These are phyloP conservation scores for Chiua virens DNA, from an alignment of 768 basidiomycete genomes.

Conservation along the genomic window DNA sequence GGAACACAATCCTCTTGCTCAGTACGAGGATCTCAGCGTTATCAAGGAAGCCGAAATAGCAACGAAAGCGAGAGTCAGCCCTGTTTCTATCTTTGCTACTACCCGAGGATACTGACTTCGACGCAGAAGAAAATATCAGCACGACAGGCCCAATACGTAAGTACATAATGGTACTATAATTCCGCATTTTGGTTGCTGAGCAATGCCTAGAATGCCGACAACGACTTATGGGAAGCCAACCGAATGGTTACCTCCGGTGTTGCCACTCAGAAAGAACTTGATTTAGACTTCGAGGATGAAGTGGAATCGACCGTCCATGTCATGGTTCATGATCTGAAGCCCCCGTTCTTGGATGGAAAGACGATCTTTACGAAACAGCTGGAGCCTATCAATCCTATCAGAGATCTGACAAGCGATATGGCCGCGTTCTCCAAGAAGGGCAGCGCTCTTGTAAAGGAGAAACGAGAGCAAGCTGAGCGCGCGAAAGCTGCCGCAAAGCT, in stretches of 20 bases:
- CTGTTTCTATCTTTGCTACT: not conserved
- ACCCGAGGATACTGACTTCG: conserved; percentile 15
- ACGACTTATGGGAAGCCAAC: conserved; percentile 98
- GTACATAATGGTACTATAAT: conserved; percentile 26
- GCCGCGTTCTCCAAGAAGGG: conserved; percentile 97
- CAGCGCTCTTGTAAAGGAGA: conserved; percentile 91
- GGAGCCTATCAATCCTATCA: conserved; percentile 95
- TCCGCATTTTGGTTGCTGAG: conserved; percentile 15
- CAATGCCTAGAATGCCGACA: conserved; percentile 81
- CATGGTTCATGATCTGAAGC: conserved; percentile 95
- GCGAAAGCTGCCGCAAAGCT: conserved; percentile 96
- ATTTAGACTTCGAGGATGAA: conserved; percentile 96
- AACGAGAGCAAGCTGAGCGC: conserved; percentile 93
- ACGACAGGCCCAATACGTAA: conserved; percentile 91
- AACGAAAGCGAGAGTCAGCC: conserved; percentile 67
- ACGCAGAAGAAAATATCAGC: conserved; percentile 85
- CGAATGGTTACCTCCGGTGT: conserved; percentile 97
- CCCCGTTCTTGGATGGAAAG: conserved; percentile 96
- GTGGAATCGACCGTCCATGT: conserved; percentile 96
- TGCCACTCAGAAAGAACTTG: conserved; percentile 80
- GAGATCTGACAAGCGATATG: conserved; percentile 92
- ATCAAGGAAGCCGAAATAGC: conserved; percentile 74
- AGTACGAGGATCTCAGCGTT: conserved; percentile 82
- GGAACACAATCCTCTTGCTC: conserved; percentile 88
- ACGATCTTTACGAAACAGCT: conserved; percentile 96